A percentile compares a stretch with the other conserved stretches of the same genome.
Conservation (phyloP, 2,329 filamentous ascomycete species). For the Teratosphaeria pseudoeucalypti region DNA sequence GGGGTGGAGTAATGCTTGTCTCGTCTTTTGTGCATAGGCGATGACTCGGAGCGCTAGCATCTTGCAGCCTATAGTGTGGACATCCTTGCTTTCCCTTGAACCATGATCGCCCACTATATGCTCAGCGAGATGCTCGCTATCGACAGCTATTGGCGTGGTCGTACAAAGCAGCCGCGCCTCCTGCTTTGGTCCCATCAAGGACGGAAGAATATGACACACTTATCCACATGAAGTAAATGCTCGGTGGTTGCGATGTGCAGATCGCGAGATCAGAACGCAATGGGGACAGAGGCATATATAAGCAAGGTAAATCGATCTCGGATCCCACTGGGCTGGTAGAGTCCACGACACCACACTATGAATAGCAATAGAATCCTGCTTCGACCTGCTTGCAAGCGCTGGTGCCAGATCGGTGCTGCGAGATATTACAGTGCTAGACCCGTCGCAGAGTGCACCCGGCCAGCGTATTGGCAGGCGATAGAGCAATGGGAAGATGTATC, state of each 20-base stretch:
- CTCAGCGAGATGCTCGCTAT: background rate
- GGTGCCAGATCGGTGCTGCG: background rate
- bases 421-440: background rate
- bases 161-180: background rate
- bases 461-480: constrained; percentile 43
- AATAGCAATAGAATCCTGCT: background rate
- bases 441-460: background rate
- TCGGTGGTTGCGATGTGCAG: background rate
- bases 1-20: background rate
- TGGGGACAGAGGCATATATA: background rate
- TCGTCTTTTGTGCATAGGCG: background rate
- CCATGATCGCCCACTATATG: background rate
- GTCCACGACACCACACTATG: background rate
- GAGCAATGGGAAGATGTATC: constrained; percentile 41
- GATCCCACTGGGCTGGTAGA: background rate
- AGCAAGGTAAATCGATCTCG: background rate
- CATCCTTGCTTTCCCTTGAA: background rate
- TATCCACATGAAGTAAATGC: background rate
- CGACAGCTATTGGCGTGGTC: background rate
- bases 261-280: background rate
- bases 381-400: background rate
- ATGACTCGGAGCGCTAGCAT: background rate
- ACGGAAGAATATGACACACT: background rate
- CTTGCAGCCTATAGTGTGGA: background rate
- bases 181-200: background rate